phyloP scores from a whole-genome alignment of 164 flowering plant genomes.

The Vitis labrusca region DNA sequence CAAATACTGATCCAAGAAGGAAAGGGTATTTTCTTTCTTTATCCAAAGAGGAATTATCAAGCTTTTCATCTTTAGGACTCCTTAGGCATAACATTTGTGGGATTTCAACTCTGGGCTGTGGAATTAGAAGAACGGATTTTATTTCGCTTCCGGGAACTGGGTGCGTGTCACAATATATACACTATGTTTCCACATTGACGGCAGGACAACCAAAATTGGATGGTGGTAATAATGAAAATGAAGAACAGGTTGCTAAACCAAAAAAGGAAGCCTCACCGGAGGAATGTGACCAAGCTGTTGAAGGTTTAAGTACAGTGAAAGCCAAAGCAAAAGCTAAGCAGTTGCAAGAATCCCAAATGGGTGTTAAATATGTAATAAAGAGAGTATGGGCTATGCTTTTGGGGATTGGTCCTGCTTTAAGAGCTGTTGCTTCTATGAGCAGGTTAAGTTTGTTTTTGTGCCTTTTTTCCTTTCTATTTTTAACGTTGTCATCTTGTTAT shows the following conservation, averaged over 20 bases:
- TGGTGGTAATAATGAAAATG: slow-evolving; percentile 12
- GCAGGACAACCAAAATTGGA: slow-evolving; percentile 22
- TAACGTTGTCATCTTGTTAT: not conserved
- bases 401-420: slow-evolving; percentile 69
- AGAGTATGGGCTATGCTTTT: slow-evolving; percentile 49
- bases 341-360: slow-evolving; percentile 26
- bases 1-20: slow-evolving; percentile 1
- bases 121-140: slow-evolving; percentile 9
- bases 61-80: not conserved
- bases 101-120: slow-evolving; percentile 7
- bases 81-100: not conserved
- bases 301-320: slow-evolving; percentile 31
- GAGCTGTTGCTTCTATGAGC: slow-evolving; percentile 77
- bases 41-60: slow-evolving; percentile 8
- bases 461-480: not conserved
- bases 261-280: slow-evolving; percentile 40
- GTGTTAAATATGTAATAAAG: slow-evolving; percentile 17
- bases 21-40: slow-evolving; percentile 3
- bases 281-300: slow-evolving; percentile 44
- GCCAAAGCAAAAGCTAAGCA: slow-evolving; percentile 39
- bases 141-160: slow-evolving; percentile 7
- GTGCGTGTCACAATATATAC: slow-evolving; percentile 12
- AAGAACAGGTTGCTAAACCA: slow-evolving; percentile 13
- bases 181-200: slow-evolving; percentile 22
- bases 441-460: slow-evolving; percentile 31